Evolutionary conservation across 257 asterid genomes (phyloP).

Genomic region (Eucommia ulmoides): DNA sequence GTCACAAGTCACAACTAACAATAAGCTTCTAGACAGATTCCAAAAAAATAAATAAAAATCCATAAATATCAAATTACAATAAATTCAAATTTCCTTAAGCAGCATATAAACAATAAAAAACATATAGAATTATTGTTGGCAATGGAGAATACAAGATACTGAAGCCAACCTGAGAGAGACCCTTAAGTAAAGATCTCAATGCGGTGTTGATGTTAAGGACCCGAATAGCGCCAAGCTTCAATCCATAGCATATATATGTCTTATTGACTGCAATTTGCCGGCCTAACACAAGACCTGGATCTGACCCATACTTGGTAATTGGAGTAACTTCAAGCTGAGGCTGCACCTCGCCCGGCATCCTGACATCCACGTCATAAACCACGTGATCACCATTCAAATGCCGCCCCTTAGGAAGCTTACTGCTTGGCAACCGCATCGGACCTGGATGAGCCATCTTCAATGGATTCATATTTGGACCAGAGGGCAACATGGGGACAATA

Average conservation of each 20-base stretch:
- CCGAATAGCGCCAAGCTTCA: background rate
- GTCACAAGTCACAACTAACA: too few species aligned
- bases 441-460: background rate
- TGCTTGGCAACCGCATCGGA: background rate
- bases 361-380: background rate
- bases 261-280: slow-evolving; percentile 1
- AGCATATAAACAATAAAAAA: background rate
- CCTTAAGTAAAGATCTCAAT: background rate
- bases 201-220: slow-evolving; percentile 1
- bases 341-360: slow-evolving; percentile 1
- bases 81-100: background rate
- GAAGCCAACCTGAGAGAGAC: slow-evolving; percentile 1
- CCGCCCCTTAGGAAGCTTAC: background rate
- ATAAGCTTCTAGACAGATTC: background rate
- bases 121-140: too few species aligned
- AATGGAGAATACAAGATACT: too few species aligned
- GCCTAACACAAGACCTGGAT: background rate
- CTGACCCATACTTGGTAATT: slow-evolving; percentile 1
- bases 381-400: background rate
- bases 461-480: background rate
- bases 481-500: background rate
- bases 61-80: background rate
- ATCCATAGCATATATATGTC: background rate
- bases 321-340: slow-evolving; percentile 1
- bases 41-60: background rate